Conservation (phyloP, 1,139 yeast genomes). For the Neolecta irregularis region DNA sequence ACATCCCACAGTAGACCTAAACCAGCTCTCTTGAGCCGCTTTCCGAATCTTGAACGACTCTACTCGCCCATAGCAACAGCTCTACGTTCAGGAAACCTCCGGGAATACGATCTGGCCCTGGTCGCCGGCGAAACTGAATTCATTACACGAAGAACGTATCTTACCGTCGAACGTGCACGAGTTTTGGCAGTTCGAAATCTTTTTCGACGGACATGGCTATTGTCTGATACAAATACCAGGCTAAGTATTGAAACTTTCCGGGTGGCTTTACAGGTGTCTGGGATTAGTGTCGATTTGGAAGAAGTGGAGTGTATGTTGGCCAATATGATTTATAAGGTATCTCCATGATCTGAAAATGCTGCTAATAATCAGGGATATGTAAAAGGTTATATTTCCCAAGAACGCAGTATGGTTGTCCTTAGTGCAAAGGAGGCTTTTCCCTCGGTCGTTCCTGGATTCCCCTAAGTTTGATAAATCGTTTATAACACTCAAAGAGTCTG, state of each 20-base stretch:
- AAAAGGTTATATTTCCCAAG: conserved; percentile 75
- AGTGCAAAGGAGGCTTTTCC: conserved; percentile 70
- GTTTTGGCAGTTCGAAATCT: conserved; percentile 37
- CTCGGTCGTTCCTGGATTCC: conserved; percentile 5
- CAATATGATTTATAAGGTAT: conserved; percentile 34
- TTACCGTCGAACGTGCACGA: conserved; percentile 40
- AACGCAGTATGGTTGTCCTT: conserved; percentile 55
- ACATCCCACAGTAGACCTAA: conserved; percentile 1
- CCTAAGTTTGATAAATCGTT: conserved; percentile 1
- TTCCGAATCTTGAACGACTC: conserved; percentile 17
- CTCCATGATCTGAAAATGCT: background rate
- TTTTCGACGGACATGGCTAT: conserved; percentile 28
- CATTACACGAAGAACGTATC: conserved; percentile 45
- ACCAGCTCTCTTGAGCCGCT: background rate
- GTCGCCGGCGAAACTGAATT: conserved; percentile 35
- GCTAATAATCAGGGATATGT: conserved; percentile 32
- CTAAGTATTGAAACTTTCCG: conserved; percentile 36
- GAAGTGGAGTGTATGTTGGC: conserved; percentile 57
- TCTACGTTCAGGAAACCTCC: conserved; percentile 40
- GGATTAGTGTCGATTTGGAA: conserved; percentile 16
- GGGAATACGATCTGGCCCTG: conserved; percentile 33
- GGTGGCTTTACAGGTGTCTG: conserved; percentile 31
- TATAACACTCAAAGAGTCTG: too few relatives aligned
- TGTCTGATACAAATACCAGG: conserved; percentile 27
- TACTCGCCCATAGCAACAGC: conserved; percentile 40